Percentiles rank a stretch among this genome's conserved stretches.
phyloP scores from a whole-genome alignment of 805 yeast species.

The Henningerozyma blattae region DNA sequence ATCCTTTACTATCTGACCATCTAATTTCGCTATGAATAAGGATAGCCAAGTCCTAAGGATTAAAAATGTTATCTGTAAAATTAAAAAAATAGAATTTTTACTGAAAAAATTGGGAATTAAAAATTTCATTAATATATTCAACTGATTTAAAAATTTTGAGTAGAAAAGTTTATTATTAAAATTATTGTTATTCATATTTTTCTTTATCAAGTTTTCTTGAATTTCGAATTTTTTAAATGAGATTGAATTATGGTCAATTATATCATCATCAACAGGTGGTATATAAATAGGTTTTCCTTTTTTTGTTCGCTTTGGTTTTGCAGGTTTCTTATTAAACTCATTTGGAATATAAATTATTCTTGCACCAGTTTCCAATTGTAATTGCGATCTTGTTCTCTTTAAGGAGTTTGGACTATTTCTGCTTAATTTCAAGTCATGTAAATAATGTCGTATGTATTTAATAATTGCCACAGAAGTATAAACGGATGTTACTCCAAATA shows the following conservation, averaged over 20 bases:
- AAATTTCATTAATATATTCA: slow-evolving; percentile 66
- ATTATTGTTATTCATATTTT: too few species aligned
- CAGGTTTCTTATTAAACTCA: slow-evolving; percentile 2
- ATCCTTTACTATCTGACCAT: slow-evolving; percentile 85
- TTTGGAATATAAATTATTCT: slow-evolving; percentile 23
- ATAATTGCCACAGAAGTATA: too few species aligned
- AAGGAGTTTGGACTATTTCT: slow-evolving; percentile 6
- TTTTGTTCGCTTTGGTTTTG: background rate
- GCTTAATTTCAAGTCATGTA: too few species aligned
- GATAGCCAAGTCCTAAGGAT: slow-evolving; percentile 80
- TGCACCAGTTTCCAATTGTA: slow-evolving; percentile 19
- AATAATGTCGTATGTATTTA: too few species aligned
- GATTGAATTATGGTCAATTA: slow-evolving; percentile 23
- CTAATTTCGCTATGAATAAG: slow-evolving; percentile 73
- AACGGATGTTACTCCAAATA: slow-evolving; percentile 12
- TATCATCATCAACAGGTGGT: slow-evolving; percentile 20
- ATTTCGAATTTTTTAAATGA: slow-evolving; percentile 20
- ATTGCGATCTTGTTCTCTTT: slow-evolving; percentile 21
- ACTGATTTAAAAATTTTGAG: slow-evolving; percentile 60
- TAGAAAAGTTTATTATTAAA: slow-evolving; percentile 28
- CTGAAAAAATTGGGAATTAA: slow-evolving; percentile 65
- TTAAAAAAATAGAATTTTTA: slow-evolving; percentile 51
- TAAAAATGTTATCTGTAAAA: slow-evolving; percentile 62
- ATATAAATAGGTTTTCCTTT: slow-evolving; percentile 16
- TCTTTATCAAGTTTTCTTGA: slow-evolving; percentile 7